A percentile compares a stretch with the other conserved stretches of the same genome.
Conservation (phyloP, 1,139 yeast species). For the Yarrowia galli region DNA sequence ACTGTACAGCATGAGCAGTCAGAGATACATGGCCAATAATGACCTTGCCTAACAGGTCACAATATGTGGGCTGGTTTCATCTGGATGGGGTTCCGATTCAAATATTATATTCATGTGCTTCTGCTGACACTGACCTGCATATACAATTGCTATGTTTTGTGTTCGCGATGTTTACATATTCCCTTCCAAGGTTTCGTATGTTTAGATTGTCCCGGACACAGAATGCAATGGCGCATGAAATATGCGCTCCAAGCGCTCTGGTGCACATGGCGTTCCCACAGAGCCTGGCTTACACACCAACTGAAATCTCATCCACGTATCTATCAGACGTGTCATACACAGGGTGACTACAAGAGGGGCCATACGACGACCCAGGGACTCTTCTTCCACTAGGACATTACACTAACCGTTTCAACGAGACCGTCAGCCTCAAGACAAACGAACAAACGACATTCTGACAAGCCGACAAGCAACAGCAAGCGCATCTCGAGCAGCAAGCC, state of each 20-base stretch:
- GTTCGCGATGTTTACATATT: constrained; percentile 26
- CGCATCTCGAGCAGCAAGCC: background rate
- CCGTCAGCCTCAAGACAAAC: background rate
- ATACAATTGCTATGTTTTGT: constrained; percentile 23
- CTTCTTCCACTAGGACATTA: background rate
- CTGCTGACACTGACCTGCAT: constrained; percentile 16
- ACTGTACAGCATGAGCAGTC: background rate
- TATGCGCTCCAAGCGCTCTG: constrained; percentile 14
- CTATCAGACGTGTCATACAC: constrained; percentile 27
- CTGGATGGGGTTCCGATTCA: background rate
- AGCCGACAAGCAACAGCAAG: background rate
- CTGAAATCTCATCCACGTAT: constrained; percentile 7
- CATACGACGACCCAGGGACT: background rate
- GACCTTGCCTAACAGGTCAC: background rate
- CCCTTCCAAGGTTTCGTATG: constrained; percentile 36
- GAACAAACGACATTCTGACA: background rate
- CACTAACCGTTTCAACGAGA: background rate
- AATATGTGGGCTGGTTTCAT: constrained; percentile 2
- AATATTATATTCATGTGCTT: background rate
- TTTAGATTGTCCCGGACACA: constrained; percentile 33
- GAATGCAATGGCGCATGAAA: constrained; percentile 19
- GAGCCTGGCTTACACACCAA: constrained; percentile 1
- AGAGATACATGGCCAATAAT: background rate
- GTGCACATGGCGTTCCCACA: constrained; percentile 3
- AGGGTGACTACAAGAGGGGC: constrained; percentile 3